phyloP scores from a whole-genome alignment of 2,329 filamentous ascomycete species.

The Aspergillus ochraceus region DNA sequence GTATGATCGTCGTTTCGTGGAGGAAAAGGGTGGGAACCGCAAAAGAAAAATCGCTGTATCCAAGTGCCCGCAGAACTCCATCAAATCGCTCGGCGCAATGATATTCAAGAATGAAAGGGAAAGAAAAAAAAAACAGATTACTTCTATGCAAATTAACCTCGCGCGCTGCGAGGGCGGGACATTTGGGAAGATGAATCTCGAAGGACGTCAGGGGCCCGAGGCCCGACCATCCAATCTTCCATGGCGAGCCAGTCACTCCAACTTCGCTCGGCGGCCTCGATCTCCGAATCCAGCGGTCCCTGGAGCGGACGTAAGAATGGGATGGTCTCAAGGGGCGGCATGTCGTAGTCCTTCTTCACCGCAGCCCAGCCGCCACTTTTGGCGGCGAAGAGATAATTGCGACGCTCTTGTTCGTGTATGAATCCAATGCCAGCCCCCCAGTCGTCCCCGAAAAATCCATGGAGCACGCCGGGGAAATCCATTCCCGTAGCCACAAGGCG shows the following conservation, averaged over 20 bases:
- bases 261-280: constrained; percentile 74
- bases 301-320: constrained; percentile 86
- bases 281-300: constrained; percentile 73
- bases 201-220: constrained; percentile 61
- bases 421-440: constrained; percentile 78
- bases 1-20: constrained; percentile 19
- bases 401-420: constrained; percentile 82
- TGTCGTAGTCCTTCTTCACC: constrained; percentile 90
- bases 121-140: not conserved
- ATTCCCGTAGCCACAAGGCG: constrained; percentile 89
- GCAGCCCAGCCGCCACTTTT: constrained; percentile 89
- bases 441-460: constrained; percentile 96
- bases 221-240: constrained; percentile 98
- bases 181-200: constrained; percentile 39
- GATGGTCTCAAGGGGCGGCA: constrained; percentile 75
- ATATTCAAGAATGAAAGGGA: constrained; percentile 10
- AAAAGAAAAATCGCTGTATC: constrained; percentile 6
- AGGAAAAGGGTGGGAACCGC: not conserved
- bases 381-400: constrained; percentile 92
- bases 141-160: constrained; percentile 20
- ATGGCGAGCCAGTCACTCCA: constrained; percentile 97
- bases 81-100: constrained; percentile 11
- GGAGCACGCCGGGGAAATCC: constrained; percentile 80
- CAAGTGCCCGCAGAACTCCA: constrained; percentile 15
- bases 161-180: constrained; percentile 33